Base-by-base conservation (phyloP, 2,329 filamentous ascomycete species). In the Exophiala xenobiotica region DNA sequence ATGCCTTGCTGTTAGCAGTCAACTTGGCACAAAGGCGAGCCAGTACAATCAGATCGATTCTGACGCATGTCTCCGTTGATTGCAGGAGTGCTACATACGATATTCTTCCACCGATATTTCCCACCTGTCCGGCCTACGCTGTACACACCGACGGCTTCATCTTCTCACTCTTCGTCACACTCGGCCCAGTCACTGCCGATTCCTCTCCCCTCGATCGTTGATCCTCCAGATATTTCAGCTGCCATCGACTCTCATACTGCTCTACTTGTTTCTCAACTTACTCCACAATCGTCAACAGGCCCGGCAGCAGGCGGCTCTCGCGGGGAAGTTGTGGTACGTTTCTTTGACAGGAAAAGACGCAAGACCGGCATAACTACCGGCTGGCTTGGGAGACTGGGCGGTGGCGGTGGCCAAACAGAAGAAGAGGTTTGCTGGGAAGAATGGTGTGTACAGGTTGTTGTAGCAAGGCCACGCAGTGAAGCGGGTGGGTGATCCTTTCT, bases 21-120 rank as follows among this genome's bases (percentile, higher is more conserved):
- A 18, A n/a, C 9, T 2, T n/a, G 19, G 9, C 38, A n/a, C n/a
- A n/a, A n/a, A n/a, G n/a, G 2, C 4, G 18, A 23, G 5, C 27
- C 18, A 18, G 29, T 19, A 37, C 18, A 18, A 35, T 18, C 19
- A 37, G 19, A n/a, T 20, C 6, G 6, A 9, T 29, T 46, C 56
- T 61, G 39, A 56, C 54, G 23, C 51, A 51, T n/a, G n/a, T n/a
- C n/a, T 47, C 29, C 38, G 29, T 31, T 38, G 29, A 22, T 37
- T 39, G 33, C 64, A 95, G 92, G 88, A 58, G 88, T 96, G 68
- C 81, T 97, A 43, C 91, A 96, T 70, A 95, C 91, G 44, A 96
- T 97, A 70, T 99, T 97, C 82, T 97, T 97, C 80, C 91, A 96
- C 75, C 87, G 93, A 66, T 95, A 92, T 81, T 96, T 97, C 77